These are phyloP conservation scores for Pestalotiopsis sp. DNA, from an alignment of 2,329 filamentous ascomycete species.

Conservation along the genomic window DNA sequence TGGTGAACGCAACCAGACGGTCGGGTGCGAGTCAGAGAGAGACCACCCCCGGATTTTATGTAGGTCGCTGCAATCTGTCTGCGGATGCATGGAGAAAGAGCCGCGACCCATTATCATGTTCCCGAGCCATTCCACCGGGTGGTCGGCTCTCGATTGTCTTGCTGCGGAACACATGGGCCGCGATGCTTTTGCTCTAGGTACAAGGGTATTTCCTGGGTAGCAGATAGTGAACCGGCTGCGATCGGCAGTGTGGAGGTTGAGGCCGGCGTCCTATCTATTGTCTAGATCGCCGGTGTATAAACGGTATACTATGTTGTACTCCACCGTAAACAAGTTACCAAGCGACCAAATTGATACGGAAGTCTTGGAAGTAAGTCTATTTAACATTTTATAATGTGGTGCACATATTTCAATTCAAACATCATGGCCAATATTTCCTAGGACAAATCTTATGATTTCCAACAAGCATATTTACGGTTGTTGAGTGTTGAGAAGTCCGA, in stretches of 20 bases:
- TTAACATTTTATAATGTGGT: too few species aligned
- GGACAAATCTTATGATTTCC: too few species aligned
- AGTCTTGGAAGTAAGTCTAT: too few species aligned
- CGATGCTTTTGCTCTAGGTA: not conserved
- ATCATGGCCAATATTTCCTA: too few species aligned
- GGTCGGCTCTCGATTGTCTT: not conserved
- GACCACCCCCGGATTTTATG: not conserved
- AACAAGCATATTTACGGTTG: too few species aligned
- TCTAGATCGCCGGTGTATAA: not conserved
- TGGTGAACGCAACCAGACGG: not conserved
- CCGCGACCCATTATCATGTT: not conserved
- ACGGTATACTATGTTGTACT: not conserved
- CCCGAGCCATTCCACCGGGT: not conserved
- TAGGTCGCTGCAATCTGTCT: not conserved
- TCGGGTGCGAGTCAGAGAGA: not conserved
- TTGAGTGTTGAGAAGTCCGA: too few species aligned
- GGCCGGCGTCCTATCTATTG: not conserved
- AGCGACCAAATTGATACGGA: too few species aligned
- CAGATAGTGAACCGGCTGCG: not conserved
- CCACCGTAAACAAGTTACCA: not conserved
- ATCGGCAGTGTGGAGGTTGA: not conserved
- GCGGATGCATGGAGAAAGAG: not conserved
- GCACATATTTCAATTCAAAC: too few species aligned
- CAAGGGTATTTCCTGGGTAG: not conserved
- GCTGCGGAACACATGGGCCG: not conserved